Evolutionary conservation across 148 eudicot genomes (phyloP).

Genomic region (Spergularia marina): DNA sequence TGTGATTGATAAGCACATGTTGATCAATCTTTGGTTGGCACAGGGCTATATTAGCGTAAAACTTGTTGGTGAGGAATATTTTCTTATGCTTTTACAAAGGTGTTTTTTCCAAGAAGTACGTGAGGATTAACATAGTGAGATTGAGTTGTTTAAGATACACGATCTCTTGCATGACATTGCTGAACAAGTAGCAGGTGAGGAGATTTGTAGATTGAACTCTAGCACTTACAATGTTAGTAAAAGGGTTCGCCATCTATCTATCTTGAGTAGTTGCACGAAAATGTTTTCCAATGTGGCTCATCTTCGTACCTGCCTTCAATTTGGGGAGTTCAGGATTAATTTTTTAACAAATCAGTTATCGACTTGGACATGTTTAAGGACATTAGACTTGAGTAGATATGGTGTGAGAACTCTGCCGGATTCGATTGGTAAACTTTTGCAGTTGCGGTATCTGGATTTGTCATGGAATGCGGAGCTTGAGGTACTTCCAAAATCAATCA

Average conservation of each 20-base stretch:
- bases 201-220: background rate
- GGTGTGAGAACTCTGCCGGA: too few relatives aligned
- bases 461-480: background rate
- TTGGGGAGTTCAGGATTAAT: too few relatives aligned
- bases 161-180: constrained; percentile 9
- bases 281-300: background rate
- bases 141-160: background rate
- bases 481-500: background rate
- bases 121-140: background rate
- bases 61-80: background rate
- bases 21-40: constrained; percentile 24
- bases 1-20: background rate
- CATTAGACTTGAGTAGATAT: too few relatives aligned
- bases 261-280: background rate
- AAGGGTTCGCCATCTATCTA: background rate
- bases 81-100: background rate
- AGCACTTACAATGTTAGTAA: background rate
- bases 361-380: too few relatives aligned
- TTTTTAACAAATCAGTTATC: too few relatives aligned
- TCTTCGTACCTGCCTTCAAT: too few relatives aligned
- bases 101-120: constrained; percentile 9
- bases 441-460: background rate
- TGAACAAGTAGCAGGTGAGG: background rate
- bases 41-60: background rate
- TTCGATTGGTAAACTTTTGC: background rate